Base-by-base conservation (phyloP, 768 basidiomycete species). In the Pleurotus cornucopiae region DNA sequence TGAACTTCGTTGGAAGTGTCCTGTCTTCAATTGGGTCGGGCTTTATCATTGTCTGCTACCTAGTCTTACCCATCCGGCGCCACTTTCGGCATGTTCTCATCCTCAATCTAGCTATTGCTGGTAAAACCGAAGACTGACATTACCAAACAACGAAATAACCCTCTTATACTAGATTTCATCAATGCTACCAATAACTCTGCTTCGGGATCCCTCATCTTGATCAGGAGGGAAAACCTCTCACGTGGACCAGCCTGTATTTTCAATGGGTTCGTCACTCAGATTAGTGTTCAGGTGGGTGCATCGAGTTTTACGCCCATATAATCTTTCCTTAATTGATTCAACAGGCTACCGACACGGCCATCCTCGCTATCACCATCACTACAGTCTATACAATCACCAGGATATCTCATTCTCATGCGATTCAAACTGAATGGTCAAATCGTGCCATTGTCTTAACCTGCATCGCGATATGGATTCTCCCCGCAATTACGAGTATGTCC, bases 71-170 rank as follows among this genome's bases (percentile, higher is more conserved):
- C 14, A 4, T 54, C 7, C 45, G 56, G 6, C 48, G 21, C 11
- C 59, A 60, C 49, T 60, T 60, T 43, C 59, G 59, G 3, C 59
- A 60, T 47, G 52, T 57, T 2, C 47, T 57, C 6, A 60, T 60
- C 30, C 46, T 60, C 21, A 60, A 57, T 21, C 39, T 60, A 11
- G 56, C 59, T 6, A 30, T 54, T n/a, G 55, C 59, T n/a, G 59
- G 59, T 57, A 7, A 0, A 9, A 9, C 30, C 30, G 0, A 9
- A 40, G 51, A 5, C 20, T 21, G 21, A 3, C n/a, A 34, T 47
- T 3, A 7, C 5, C 2, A 1, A 51, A n/a, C 30, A 2, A 21
- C 20, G 46, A 18, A n/a, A 6, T 25, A 11, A 44, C 1, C 16
- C 46, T 25, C 18, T 14, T 7, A 23, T 14, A 16, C 23, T 47